Percentiles rank a stretch among this genome's conserved stretches.
phyloP scores from a whole-genome alignment of 495 filamentous ascomycete species.

The Astrothelium subdiscretum region DNA sequence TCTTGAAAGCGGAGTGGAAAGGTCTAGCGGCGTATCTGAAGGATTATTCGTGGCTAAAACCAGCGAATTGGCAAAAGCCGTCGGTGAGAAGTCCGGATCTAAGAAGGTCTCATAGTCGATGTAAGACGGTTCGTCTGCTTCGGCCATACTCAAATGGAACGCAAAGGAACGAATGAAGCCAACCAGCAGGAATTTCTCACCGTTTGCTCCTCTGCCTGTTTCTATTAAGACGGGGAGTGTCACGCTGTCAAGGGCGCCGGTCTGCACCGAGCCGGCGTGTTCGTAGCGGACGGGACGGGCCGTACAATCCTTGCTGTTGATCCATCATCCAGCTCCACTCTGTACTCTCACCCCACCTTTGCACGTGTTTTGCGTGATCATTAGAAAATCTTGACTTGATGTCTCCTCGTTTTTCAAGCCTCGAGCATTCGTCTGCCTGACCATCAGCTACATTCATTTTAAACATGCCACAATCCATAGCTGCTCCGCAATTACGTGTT shows the following conservation, averaged over 20 bases:
- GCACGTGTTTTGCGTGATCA: background rate
- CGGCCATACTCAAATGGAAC: background rate
- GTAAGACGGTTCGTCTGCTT: conserved; percentile 58
- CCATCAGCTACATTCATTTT: background rate
- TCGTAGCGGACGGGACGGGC: conserved; percentile 11
- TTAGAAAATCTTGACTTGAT: too few species aligned
- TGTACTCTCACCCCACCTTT: background rate
- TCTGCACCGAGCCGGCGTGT: too few species aligned
- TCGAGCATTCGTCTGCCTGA: too few species aligned
- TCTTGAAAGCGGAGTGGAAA: conserved; percentile 83
- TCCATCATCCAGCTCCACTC: background rate
- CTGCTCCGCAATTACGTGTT: conserved; percentile 16
- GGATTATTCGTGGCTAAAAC: conserved; percentile 86
- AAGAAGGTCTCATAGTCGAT: conserved; percentile 94
- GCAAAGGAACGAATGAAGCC: background rate
- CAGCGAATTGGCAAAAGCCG: conserved; percentile 75
- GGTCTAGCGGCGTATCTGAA: conserved; percentile 77
- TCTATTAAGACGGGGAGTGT: too few species aligned
- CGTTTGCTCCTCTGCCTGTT: too few species aligned
- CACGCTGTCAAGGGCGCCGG: too few species aligned
- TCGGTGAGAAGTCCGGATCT: conserved; percentile 66
- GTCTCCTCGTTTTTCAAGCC: background rate
- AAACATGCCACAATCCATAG: conserved; percentile 20
- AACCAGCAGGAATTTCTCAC: too few species aligned
- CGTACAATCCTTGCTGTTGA: conserved; percentile 10